Conservation (phyloP, 768 basidiomycete species). For the Amyloporia xantha region DNA sequence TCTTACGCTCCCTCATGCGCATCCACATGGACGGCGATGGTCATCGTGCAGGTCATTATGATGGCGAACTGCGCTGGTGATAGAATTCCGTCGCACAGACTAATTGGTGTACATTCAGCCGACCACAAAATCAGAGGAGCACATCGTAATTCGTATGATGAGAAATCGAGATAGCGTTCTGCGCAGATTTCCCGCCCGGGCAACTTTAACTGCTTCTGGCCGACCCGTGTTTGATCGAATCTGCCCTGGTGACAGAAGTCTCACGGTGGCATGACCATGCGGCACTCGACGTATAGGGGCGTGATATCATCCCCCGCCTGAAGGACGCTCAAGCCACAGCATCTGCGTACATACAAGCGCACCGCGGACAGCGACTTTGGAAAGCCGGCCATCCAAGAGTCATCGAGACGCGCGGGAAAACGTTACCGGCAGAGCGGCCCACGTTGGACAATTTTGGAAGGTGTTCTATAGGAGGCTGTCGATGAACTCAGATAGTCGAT, state of each 20-base stretch:
- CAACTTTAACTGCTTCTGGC: slow-evolving; percentile 1
- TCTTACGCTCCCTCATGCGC: too few relatives aligned
- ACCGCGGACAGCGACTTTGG: too few relatives aligned
- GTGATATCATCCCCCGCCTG: background rate
- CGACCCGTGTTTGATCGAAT: slow-evolving; percentile 1
- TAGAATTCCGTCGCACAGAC: too few relatives aligned
- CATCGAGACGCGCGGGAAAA: background rate
- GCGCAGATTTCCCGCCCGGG: slow-evolving; percentile 5
- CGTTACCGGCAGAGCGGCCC: slow-evolving; percentile 19
- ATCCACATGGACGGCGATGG: too few relatives aligned
- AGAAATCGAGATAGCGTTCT: slow-evolving; percentile 16
- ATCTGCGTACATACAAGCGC: too few relatives aligned
- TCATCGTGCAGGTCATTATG: too few relatives aligned
- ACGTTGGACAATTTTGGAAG: slow-evolving; percentile 7
- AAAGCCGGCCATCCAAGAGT: too few relatives aligned
- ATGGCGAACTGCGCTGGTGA: too few relatives aligned
- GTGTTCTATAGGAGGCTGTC: slow-evolving; percentile 1
- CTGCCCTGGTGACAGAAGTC: slow-evolving; percentile 3
- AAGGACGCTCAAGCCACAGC: too few relatives aligned
- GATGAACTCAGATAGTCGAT: slow-evolving; percentile 7
- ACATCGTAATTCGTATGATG: background rate
- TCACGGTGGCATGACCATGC: background rate
- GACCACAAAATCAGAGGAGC: background rate
- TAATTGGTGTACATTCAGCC: background rate
- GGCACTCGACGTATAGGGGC: background rate